Evolutionary conservation across 768 basidiomycete species (phyloP).

Genomic region (Pleurotus sapidus): DNA sequence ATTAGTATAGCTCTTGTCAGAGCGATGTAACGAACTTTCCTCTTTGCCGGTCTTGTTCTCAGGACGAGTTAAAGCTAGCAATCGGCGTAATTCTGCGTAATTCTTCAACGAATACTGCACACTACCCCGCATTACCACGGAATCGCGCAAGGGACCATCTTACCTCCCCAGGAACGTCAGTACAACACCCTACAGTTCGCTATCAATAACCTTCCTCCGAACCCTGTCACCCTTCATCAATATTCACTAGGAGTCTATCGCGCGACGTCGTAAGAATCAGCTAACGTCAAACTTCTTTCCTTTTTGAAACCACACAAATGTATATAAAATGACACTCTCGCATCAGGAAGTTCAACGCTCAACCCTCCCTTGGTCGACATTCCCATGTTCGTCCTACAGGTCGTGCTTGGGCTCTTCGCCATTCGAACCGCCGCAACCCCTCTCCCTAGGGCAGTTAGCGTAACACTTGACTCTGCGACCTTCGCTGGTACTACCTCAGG

Average conservation of each 20-base stretch:
- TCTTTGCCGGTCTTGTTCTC: too few relatives aligned
- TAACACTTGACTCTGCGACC: slow-evolving; percentile 40
- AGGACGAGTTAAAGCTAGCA: too few relatives aligned
- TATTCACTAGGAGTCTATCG: background rate
- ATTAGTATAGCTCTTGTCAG: too few relatives aligned
- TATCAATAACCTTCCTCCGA: background rate
- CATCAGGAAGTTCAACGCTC: background rate
- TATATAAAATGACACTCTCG: background rate
- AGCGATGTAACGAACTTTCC: too few relatives aligned
- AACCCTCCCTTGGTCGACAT: background rate
- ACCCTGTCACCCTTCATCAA: background rate
- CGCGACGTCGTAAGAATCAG: background rate
- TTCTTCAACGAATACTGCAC: too few relatives aligned
- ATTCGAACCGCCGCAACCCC: background rate
- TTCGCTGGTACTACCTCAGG: slow-evolving; percentile 37
- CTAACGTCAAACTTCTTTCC: background rate
- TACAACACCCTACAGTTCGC: background rate
- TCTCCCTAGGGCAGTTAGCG: slow-evolving; percentile 21
- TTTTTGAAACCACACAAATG: background rate
- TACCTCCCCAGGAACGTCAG: background rate
- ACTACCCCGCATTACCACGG: background rate
- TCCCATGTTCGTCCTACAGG: background rate
- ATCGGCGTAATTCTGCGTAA: too few relatives aligned
- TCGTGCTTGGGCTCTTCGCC: background rate
- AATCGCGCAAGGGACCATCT: background rate